Percentiles rank a stretch among this genome's conserved stretches.
These are phyloP conservation scores for Powellomyces hirtus DNA, from an alignment of 192 early-diverging fungal species.

Conservation along the genomic window DNA sequence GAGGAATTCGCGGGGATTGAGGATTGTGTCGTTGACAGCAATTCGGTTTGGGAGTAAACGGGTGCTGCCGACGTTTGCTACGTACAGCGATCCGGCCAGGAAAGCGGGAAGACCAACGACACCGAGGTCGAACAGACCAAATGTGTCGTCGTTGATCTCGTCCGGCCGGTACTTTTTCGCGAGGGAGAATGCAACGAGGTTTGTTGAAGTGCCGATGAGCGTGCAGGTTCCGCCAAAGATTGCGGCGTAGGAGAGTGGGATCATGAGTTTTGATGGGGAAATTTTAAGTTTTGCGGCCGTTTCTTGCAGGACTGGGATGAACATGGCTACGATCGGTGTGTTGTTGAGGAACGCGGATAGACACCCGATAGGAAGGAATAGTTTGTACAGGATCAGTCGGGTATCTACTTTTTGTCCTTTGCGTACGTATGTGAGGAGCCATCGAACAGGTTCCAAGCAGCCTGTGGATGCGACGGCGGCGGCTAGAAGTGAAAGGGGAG, in stretches of 20 bases:
- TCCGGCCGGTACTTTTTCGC: slow-evolving; percentile 7
- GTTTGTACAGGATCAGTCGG: no score
- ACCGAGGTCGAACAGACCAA: slow-evolving; percentile 11
- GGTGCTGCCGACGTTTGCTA: background rate
- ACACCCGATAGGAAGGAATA: no score
- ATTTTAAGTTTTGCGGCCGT: slow-evolving; percentile 2
- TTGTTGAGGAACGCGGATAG: no score
- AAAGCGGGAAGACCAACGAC: background rate
- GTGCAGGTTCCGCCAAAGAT: slow-evolving; percentile 2
- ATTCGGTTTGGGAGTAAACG: slow-evolving; percentile 6
- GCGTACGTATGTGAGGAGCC: no score
- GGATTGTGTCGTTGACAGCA: background rate
- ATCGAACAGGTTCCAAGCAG: no score
- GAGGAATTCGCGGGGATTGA: slow-evolving; percentile 16
- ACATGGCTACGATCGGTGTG: no score
- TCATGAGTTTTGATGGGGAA: slow-evolving; percentile 11
- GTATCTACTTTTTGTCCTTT: no score
- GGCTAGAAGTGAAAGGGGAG: no score
- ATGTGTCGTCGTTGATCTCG: slow-evolving; percentile 11
- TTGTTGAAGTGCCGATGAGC: slow-evolving; percentile 7
- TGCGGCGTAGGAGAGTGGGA: slow-evolving; percentile 9
- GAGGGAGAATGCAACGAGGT: slow-evolving; percentile 7
- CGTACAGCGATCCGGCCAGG: background rate
- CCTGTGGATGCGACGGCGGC: no score
- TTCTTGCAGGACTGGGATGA: no score